Conservation (phyloP, 257 asterid genomes). For the Solanum stenotomum region DNA sequence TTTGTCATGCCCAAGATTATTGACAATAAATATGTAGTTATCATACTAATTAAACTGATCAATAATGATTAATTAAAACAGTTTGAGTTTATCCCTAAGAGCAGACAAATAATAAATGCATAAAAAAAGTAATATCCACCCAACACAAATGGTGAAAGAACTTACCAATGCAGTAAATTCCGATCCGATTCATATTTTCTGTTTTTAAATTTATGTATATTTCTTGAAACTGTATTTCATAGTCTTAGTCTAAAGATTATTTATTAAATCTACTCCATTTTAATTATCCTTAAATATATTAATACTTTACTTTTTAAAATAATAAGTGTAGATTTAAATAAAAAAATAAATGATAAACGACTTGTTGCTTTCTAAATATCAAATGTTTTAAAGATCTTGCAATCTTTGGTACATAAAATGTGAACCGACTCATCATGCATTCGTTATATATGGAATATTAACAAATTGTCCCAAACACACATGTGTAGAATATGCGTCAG, state of each 20-base stretch:
- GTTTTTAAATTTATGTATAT: not conserved
- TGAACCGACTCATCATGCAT: not conserved
- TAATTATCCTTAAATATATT: not conserved
- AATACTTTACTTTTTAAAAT: not conserved
- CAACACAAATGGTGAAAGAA: not conserved
- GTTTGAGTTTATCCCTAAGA: not conserved
- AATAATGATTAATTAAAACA: not conserved
- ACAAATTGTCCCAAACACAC: not conserved
- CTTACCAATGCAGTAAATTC: not conserved
- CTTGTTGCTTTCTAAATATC: not conserved
- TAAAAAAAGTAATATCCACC: not conserved
- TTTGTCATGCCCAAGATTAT: not conserved
- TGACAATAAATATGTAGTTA: not conserved
- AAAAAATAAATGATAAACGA: not conserved
- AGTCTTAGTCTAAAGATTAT: not conserved
- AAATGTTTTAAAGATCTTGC: not conserved
- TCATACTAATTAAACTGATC: not conserved
- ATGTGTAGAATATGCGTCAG: too few species aligned
- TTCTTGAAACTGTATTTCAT: not conserved
- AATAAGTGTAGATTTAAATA: not conserved
- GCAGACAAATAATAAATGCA: not conserved
- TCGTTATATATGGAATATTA: not conserved
- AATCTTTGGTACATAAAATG: not conserved
- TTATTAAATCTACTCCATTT: not conserved
- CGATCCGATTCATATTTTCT: not conserved